phyloP scores from a whole-genome alignment of 148 eudicot genomes.

The Dianthus caryophyllus region DNA sequence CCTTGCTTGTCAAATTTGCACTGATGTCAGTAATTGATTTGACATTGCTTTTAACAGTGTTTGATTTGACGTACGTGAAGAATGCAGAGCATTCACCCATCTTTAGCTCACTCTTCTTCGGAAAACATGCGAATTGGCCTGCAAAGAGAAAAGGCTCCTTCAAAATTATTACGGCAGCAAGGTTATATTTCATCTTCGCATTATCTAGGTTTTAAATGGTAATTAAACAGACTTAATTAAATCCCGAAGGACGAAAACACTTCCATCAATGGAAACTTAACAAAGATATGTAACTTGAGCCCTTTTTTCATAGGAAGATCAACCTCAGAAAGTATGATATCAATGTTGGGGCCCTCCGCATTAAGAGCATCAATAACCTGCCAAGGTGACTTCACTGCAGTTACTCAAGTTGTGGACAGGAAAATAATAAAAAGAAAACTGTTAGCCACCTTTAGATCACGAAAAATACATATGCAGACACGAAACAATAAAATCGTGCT shows the following conservation, averaged over 20 bases:
- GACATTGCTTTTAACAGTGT: conserved; percentile 36
- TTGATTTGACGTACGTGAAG: conserved; percentile 80
- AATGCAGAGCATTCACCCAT: conserved; percentile 97
- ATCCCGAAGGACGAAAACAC: neutral
- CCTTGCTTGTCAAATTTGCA: conserved; percentile 27
- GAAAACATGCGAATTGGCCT: conserved; percentile 52
- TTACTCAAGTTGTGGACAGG: conserved; percentile 46
- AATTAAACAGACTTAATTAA: neutral
- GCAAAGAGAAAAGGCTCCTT: conserved; percentile 17
- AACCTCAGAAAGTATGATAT: conserved; percentile 90
- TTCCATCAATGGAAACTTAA: neutral
- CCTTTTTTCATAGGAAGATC: conserved; percentile 96
- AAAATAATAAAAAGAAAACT: neutral
- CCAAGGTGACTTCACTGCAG: conserved; percentile 83
- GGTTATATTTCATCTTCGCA: neutral
- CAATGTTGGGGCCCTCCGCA: conserved; percentile 90
- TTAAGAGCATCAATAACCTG: conserved; percentile 96
- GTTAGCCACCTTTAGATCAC: conserved; percentile 5
- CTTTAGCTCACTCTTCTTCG: conserved; percentile 75
- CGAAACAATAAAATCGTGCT: neutral
- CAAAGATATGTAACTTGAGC: conserved; percentile 42
- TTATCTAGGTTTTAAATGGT: neutral
- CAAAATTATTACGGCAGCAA: conserved; percentile 1
- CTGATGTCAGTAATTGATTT: conserved; percentile 28
- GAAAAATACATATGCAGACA: conserved; percentile 1